phyloP scores from a whole-genome alignment of 2,329 filamentous ascomycete genomes.

The Aurifilum marmelostoma region DNA sequence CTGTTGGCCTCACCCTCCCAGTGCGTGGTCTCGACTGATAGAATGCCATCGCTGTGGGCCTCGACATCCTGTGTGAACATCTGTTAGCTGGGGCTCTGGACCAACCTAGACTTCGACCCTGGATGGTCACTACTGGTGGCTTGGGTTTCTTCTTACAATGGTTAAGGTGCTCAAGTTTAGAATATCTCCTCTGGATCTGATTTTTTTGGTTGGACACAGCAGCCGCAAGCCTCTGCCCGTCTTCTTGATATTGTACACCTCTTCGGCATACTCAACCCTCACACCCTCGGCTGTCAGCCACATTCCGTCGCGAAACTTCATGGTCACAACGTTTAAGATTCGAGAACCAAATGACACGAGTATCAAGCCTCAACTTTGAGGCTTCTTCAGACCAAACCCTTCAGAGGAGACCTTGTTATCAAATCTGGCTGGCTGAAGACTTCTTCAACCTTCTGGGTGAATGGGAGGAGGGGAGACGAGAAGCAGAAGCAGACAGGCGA shows the following conservation, averaged over 20 bases:
- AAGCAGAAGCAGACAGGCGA: background rate
- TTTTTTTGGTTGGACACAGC: constrained; percentile 61
- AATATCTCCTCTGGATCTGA: constrained; percentile 57
- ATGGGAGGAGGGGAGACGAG: background rate
- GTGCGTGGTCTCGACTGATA: constrained; percentile 62
- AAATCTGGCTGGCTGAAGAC: background rate
- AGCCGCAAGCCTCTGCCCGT: constrained; percentile 55
- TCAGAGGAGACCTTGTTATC: background rate
- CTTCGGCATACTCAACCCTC: constrained; percentile 67
- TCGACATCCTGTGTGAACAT: constrained; percentile 50
- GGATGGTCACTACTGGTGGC: too few relatives aligned
- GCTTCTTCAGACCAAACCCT: background rate
- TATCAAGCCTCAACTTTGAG: constrained; percentile 3
- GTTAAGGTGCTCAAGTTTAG: constrained; percentile 59
- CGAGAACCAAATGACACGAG: background rate
- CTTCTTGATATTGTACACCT: constrained; percentile 57
- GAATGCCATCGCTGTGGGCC: constrained; percentile 60
- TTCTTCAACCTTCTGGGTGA: background rate
- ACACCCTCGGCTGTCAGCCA: constrained; percentile 66
- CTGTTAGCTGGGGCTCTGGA: constrained; percentile 21
- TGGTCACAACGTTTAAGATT: constrained; percentile 35
- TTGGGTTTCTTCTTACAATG: constrained; percentile 42
- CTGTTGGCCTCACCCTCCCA: constrained; percentile 56
- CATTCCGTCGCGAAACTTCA: constrained; percentile 70
- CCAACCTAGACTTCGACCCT: background rate